A percentile compares a stretch with the other conserved stretches of the same genome.
Evolutionary conservation across 805 yeast genomes (phyloP).

Genomic region (Cyberlindnera bimundalis): DNA sequence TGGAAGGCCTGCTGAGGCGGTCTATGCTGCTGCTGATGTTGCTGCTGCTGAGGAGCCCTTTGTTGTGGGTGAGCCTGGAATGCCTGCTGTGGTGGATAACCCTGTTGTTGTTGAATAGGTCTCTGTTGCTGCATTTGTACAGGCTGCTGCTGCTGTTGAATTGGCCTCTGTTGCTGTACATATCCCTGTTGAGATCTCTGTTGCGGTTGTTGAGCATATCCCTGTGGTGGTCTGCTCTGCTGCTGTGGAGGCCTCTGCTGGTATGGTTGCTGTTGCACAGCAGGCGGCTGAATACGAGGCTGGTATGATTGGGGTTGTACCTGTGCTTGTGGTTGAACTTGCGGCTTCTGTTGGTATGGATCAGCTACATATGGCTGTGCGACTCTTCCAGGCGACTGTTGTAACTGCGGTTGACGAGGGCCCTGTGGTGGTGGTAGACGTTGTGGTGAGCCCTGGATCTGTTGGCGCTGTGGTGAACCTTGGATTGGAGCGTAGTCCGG

Average conservation of each 20-base stretch:
- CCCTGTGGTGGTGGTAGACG: constrained; percentile 9
- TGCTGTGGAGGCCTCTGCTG: constrained; percentile 12
- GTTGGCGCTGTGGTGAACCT: constrained; percentile 5
- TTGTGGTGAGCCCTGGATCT: constrained; percentile 9
- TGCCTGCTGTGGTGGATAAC: constrained; percentile 7
- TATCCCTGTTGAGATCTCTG: constrained; percentile 4
- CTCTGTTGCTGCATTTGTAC: constrained; percentile 8
- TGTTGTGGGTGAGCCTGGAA: too few species aligned
- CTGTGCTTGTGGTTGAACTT: constrained; percentile 2
- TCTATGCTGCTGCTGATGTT: too few species aligned
- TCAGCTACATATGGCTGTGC: background rate
- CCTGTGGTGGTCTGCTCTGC: constrained; percentile 9
- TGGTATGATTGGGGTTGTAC: constrained; percentile 6
- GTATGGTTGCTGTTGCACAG: background rate
- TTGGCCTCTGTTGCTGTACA: constrained; percentile 6
- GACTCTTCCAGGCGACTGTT: constrained; percentile 1
- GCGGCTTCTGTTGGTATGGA: background rate
- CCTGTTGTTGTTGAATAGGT: constrained; percentile 5
- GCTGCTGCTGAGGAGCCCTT: background rate
- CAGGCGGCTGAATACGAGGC: background rate
- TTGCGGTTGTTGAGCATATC: constrained; percentile 13
- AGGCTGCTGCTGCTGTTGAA: constrained; percentile 7
- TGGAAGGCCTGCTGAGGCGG: constrained; percentile 10
- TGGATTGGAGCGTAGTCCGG: constrained; percentile 16
- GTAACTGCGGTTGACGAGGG: constrained; percentile 12